Percentiles rank a stretch among this genome's conserved stretches.
phyloP scores from a whole-genome alignment of 2,329 filamentous ascomycete genomes.

The Cladosporium cucumerinum region DNA sequence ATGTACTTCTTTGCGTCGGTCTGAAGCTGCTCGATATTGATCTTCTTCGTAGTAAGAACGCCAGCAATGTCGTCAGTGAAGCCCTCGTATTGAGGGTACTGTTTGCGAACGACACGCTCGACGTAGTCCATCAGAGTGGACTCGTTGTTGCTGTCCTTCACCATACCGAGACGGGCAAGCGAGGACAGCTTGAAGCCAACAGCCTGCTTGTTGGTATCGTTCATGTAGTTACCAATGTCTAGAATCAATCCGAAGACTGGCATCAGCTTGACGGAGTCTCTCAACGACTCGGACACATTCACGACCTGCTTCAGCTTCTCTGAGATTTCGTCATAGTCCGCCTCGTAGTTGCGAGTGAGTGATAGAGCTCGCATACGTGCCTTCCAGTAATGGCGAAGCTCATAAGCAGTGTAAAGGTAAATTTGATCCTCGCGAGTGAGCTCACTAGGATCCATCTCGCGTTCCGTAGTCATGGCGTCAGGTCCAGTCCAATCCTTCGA shows the following conservation, averaged over 20 bases:
- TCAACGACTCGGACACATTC: constrained; percentile 78
- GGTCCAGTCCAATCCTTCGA: constrained; percentile 95
- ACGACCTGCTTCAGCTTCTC: constrained; percentile 83
- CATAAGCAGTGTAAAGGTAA: constrained; percentile 87
- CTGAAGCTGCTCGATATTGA: constrained; percentile 91
- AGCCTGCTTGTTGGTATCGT: constrained; percentile 97
- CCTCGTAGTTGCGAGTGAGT: constrained; percentile 77
- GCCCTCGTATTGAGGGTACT: constrained; percentile 92
- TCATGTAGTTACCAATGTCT: constrained; percentile 99
- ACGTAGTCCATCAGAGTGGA: constrained; percentile 93
- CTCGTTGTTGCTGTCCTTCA: constrained; percentile 99
- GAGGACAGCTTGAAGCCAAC: constrained; percentile 97
- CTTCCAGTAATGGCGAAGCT: constrained; percentile 98
- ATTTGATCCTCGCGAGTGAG: constrained; percentile 94
- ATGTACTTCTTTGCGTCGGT: constrained; percentile 88
- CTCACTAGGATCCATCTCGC: constrained; percentile 83
- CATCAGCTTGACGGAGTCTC: constrained; percentile 90
- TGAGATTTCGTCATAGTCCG: constrained; percentile 88
- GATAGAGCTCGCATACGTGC: constrained; percentile 88
- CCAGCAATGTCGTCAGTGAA: constrained; percentile 81
- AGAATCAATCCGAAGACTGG: constrained; percentile 93
- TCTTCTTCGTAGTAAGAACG: constrained; percentile 76
- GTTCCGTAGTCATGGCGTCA: constrained; percentile 69
- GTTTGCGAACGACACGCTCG: constrained; percentile 91
- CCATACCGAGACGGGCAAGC: constrained; percentile 87